phyloP scores from a whole-genome alignment of 805 yeast genomes.

The Candida ortonii region DNA sequence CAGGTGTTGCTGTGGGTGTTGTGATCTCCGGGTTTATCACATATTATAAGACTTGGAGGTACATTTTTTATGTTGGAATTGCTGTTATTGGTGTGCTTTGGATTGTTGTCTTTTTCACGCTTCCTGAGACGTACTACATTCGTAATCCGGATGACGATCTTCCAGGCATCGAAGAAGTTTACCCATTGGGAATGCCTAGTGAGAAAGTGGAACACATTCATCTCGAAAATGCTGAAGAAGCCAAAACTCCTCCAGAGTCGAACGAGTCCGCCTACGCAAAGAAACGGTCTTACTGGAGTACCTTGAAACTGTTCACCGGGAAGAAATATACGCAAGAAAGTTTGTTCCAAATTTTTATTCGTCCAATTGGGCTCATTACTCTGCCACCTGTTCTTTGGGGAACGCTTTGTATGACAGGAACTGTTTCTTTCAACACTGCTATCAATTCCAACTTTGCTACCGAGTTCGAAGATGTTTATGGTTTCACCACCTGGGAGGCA shows the following conservation, averaged over 20 bases:
- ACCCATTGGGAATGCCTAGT: constrained; percentile 8
- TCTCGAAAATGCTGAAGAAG: constrained; percentile 5
- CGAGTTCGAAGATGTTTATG: constrained; percentile 2
- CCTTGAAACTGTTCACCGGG: constrained; percentile 6
- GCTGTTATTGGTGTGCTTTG: constrained; percentile 42
- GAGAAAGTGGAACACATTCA: constrained; percentile 6
- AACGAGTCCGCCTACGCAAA: neutral
- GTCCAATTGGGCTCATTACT: constrained; percentile 10
- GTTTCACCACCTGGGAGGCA: constrained; percentile 8
- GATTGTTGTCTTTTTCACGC: constrained; percentile 39
- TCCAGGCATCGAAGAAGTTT: constrained; percentile 7
- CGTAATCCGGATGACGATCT: constrained; percentile 17
- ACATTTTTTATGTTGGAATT: constrained; percentile 50
- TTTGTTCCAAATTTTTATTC: constrained; percentile 7
- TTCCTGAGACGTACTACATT: constrained; percentile 55
- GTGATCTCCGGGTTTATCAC: constrained; percentile 55
- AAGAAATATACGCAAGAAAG: constrained; percentile 8
- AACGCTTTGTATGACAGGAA: constrained; percentile 9
- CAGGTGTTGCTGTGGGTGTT: constrained; percentile 54
- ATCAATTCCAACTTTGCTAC: constrained; percentile 9
- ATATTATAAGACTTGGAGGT: constrained; percentile 46
- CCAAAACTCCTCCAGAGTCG: neutral
- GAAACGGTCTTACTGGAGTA: constrained; percentile 4
- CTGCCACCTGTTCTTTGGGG: constrained; percentile 12
- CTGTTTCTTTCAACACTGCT: constrained; percentile 10